Conservation (phyloP, 495 filamentous ascomycete genomes). For the Parachaetomium inaequale region DNA sequence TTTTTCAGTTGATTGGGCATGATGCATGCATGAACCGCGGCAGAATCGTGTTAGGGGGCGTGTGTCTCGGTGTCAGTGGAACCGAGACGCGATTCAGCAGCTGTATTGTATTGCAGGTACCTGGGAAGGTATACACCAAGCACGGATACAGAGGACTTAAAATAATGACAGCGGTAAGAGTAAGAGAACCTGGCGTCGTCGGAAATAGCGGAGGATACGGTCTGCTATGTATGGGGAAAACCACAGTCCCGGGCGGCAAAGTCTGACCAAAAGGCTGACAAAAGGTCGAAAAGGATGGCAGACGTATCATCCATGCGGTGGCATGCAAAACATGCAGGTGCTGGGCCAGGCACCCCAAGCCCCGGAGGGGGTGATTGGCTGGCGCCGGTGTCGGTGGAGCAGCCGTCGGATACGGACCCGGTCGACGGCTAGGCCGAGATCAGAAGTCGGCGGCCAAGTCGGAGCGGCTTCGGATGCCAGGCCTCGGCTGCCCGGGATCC, state of each 20-base stretch:
- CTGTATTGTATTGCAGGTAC: not conserved
- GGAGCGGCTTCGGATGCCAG: not conserved
- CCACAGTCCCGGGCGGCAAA: slow-evolving; percentile 2
- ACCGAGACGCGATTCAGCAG: not conserved
- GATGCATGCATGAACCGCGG: slow-evolving; percentile 11
- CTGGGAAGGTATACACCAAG: not conserved
- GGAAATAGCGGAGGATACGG: slow-evolving; percentile 1
- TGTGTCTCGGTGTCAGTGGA: not conserved
- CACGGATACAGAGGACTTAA: not conserved
- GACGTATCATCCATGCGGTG: not conserved
- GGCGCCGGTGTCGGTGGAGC: not conserved
- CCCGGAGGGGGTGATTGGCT: not conserved
- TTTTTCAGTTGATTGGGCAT: slow-evolving; percentile 36
- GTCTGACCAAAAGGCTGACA: slow-evolving; percentile 1
- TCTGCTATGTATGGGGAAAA: not conserved
- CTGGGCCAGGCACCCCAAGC: not conserved
- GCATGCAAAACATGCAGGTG: not conserved
- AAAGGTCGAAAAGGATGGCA: not conserved
- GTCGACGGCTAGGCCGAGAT: not conserved
- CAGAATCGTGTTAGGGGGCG: not conserved
- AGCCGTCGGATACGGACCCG: slow-evolving; percentile 9
- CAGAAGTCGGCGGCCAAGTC: not conserved
- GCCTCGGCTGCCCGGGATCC: not conserved
- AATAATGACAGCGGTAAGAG: not conserved
- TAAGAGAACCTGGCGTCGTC: not conserved